Percentiles rank a stretch among this genome's conserved stretches.
phyloP scores from a whole-genome alignment of 495 filamentous ascomycete genomes.

The Hyphodiscus hymeniophilus region DNA sequence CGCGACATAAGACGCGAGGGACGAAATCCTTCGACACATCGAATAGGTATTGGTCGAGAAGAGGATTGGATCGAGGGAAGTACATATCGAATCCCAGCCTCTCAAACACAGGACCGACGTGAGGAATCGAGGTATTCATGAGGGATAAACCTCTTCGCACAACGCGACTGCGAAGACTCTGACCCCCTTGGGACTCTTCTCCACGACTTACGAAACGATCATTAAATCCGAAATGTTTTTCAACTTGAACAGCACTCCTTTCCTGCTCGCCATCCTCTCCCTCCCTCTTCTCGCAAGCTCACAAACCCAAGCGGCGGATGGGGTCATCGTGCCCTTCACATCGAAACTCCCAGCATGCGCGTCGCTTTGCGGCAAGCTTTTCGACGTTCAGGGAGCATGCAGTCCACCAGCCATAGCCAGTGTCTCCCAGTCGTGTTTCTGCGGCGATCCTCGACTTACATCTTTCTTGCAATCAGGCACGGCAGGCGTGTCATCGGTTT shows the following conservation, averaged over 20 bases:
- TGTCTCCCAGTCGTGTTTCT: conserved; percentile 38
- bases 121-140: too few relatives aligned
- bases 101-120: too few relatives aligned
- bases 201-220: not conserved
- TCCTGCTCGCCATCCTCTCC: conserved; percentile 10
- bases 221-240: not conserved
- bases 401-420: conserved; percentile 29
- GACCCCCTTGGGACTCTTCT: too few relatives aligned
- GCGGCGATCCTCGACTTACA: conserved; percentile 30
- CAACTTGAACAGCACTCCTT: not conserved
- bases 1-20: too few relatives aligned
- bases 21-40: too few relatives aligned
- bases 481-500: conserved; percentile 9
- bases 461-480: conserved; percentile 24
- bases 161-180: too few relatives aligned
- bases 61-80: too few relatives aligned
- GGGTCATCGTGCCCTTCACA: conserved; percentile 30
- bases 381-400: conserved; percentile 47
- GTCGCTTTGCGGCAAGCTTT: conserved; percentile 37
- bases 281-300: conserved; percentile 2
- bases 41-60: too few relatives aligned
- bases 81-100: too few relatives aligned
- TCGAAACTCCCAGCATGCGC: conserved; percentile 38
- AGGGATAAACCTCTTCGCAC: too few relatives aligned
- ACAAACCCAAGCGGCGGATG: conserved; percentile 6